phyloP scores from a whole-genome alignment of 192 early-diverging fungal genomes.

The Umbelopsis vinacea region DNA sequence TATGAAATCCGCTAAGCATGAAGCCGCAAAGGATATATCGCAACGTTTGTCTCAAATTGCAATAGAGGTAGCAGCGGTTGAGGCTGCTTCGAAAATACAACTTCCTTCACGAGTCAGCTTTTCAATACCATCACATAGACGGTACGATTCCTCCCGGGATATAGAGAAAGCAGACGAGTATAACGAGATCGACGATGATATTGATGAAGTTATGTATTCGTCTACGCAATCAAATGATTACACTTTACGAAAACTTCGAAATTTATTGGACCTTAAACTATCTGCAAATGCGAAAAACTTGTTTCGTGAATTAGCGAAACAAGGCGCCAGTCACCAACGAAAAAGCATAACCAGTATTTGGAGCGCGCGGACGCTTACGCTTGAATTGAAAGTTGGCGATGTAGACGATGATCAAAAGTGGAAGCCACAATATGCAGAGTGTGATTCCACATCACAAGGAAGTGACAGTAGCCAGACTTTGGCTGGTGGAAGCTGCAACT shows the following conservation, averaged over 20 bases:
- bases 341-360: conserved; percentile 1
- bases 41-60: conserved; percentile 1
- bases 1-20: background rate
- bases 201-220: background rate
- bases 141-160: background rate
- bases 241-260: background rate
- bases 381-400: background rate
- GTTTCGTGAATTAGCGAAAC: background rate
- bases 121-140: background rate
- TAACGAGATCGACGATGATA: background rate
- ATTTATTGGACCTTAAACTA: background rate
- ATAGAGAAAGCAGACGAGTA: background rate
- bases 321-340: background rate
- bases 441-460: background rate
- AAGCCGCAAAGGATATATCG: background rate
- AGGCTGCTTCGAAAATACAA: background rate
- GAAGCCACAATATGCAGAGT: background rate
- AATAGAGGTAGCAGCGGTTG: background rate
- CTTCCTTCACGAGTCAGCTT: background rate
- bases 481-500: too few species aligned
- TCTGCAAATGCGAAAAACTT: background rate
- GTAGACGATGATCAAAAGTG: background rate
- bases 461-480: background rate
- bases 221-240: background rate
- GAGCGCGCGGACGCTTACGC: background rate